Evolutionary conservation across 2,329 filamentous ascomycete genomes (phyloP).

Genomic region (Fusarium bactridioides): DNA sequence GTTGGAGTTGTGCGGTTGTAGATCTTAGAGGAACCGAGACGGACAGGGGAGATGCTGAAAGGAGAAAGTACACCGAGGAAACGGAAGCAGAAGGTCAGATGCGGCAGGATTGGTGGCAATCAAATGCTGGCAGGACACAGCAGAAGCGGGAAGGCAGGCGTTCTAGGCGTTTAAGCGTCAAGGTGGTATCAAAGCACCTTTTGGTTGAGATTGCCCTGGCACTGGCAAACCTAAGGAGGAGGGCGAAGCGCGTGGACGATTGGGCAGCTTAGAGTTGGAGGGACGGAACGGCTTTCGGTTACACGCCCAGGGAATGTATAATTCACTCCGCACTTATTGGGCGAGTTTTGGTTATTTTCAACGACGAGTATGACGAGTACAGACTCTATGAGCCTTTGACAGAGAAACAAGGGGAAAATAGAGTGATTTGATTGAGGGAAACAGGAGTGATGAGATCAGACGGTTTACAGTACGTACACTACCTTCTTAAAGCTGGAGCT

Average conservation of each 20-base stretch:
- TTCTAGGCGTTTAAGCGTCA: constrained; percentile 28
- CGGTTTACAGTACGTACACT: constrained; percentile 39
- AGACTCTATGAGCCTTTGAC: background rate
- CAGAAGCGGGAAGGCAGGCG: constrained; percentile 34
- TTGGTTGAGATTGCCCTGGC: constrained; percentile 37
- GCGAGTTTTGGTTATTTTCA: constrained; percentile 15
- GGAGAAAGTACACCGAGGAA: constrained; percentile 28
- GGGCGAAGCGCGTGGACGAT: constrained; percentile 30
- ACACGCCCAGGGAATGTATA: constrained; percentile 32
- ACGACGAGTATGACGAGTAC: constrained; percentile 17
- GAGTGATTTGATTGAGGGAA: constrained; percentile 32
- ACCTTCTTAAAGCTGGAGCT: constrained; percentile 43
- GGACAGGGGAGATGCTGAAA: constrained; percentile 30
- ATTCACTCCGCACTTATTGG: constrained; percentile 41
- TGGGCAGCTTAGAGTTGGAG: constrained; percentile 38
- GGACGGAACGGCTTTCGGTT: constrained; percentile 43
- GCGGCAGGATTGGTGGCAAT: constrained; percentile 37
- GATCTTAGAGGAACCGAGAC: constrained; percentile 24
- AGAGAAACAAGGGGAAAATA: constrained; percentile 28
- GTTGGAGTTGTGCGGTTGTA: constrained; percentile 20
- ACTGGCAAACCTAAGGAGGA: constrained; percentile 16
- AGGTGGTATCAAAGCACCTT: constrained; percentile 27
- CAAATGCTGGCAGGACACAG: constrained; percentile 37
- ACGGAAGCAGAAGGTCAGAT: constrained; percentile 38
- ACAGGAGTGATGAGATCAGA: constrained; percentile 11